phyloP scores from a whole-genome alignment of 2,329 filamentous ascomycete genomes.

The Fusarium tuaranense region DNA sequence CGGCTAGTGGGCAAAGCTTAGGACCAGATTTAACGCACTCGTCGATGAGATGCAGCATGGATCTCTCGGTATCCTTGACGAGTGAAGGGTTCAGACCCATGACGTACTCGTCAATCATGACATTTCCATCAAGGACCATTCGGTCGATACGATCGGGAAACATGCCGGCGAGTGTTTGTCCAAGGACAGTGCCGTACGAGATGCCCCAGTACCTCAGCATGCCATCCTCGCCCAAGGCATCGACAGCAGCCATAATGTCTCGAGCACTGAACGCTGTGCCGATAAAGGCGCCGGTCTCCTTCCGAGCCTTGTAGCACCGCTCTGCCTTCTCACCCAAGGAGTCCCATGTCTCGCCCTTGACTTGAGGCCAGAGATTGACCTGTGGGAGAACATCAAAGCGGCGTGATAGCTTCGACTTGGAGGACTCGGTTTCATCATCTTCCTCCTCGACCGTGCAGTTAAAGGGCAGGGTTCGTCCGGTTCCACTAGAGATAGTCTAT shows the following conservation, averaged over 20 bases:
- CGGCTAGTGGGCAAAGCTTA: neutral
- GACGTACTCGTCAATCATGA: slow-evolving; percentile 19
- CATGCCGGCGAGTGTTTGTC: slow-evolving; percentile 31
- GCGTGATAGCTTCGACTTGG: neutral
- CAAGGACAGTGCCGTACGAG: slow-evolving; percentile 40
- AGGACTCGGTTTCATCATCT: neutral
- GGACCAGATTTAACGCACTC: slow-evolving; percentile 18
- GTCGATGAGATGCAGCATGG: neutral
- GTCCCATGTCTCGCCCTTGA: slow-evolving; percentile 1
- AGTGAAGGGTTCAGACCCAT: neutral
- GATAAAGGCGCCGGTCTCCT: slow-evolving; percentile 42
- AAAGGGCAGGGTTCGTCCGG: slow-evolving; percentile 25
- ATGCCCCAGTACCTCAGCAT: slow-evolving; percentile 51
- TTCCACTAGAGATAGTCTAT: slow-evolving; percentile 8
- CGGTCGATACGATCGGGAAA: slow-evolving; percentile 33
- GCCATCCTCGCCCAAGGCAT: slow-evolving; percentile 51
- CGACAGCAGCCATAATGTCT: slow-evolving; percentile 55
- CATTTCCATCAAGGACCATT: slow-evolving; percentile 27
- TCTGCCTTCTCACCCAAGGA: neutral
- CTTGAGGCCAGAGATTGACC: neutral
- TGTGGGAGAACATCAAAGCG: slow-evolving; percentile 8
- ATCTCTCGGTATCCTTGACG: slow-evolving; percentile 6
- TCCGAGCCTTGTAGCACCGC: slow-evolving; percentile 39
- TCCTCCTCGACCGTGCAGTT: neutral
- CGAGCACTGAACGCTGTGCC: slow-evolving; percentile 51